A percentile compares a stretch with the other conserved stretches of the same genome.
phyloP scores from a whole-genome alignment of 2,329 filamentous ascomycete species.

The Xylariaceae sp. region DNA sequence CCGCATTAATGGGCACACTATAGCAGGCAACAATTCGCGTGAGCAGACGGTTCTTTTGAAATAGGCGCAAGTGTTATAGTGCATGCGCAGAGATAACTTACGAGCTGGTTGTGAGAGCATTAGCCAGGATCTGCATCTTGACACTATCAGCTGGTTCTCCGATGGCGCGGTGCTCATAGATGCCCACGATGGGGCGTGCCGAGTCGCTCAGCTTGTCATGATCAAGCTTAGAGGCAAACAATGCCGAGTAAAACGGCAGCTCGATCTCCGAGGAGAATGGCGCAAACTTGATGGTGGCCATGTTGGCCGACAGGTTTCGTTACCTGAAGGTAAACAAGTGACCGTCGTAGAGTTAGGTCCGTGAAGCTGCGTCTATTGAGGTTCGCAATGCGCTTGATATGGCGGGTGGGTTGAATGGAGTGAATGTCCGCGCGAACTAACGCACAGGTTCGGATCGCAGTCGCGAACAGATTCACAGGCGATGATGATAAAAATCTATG shows the following conservation, averaged over 20 bases:
- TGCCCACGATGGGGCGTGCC: conserved; percentile 74
- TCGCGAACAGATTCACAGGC: background rate
- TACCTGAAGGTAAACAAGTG: background rate
- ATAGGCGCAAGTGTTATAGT: background rate
- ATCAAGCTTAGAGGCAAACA: conserved; percentile 92
- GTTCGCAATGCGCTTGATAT: background rate
- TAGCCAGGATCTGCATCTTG: conserved; percentile 85
- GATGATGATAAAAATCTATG: no score
- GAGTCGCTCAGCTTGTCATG: conserved; percentile 96
- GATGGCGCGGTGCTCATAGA: conserved; percentile 76
- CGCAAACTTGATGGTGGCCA: conserved; percentile 61
- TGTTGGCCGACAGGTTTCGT: conserved; percentile 13
- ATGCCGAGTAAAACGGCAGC: conserved; percentile 84
- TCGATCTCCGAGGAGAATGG: conserved; percentile 93
- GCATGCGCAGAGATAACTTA: conserved; percentile 41
- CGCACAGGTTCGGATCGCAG: background rate
- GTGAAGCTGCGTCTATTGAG: no score
- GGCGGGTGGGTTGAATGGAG: background rate
- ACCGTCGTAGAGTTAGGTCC: background rate
- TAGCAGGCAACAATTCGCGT: conserved; percentile 19
- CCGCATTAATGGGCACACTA: conserved; percentile 64
- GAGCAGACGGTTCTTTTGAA: background rate
- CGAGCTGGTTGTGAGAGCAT: conserved; percentile 77
- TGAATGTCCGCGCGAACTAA: background rate
- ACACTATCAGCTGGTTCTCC: conserved; percentile 71